phyloP scores from a whole-genome alignment of 805 yeast species.

The Ogataea pini region DNA sequence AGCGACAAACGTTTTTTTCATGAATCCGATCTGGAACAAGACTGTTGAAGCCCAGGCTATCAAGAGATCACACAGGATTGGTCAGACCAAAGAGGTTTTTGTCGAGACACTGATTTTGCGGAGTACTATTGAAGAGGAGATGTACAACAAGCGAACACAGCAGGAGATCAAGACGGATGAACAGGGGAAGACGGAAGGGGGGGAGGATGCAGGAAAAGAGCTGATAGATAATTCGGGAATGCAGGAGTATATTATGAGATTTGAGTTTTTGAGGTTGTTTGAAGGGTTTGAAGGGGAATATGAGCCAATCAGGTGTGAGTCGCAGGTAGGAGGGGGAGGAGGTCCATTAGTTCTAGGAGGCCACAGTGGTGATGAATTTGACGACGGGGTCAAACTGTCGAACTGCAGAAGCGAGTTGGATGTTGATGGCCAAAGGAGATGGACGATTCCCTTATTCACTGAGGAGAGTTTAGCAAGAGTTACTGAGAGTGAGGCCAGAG shows the following conservation, averaged over 20 bases:
- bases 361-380: constrained; percentile 16
- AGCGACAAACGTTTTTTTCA: constrained; percentile 68
- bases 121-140: constrained; percentile 68
- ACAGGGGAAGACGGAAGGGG: constrained; percentile 19
- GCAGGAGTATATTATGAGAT: constrained; percentile 53
- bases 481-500: constrained; percentile 25
- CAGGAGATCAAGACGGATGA: constrained; percentile 17
- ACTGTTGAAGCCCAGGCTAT: constrained; percentile 75
- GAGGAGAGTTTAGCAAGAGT: constrained; percentile 32
- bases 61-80: constrained; percentile 76
- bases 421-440: constrained; percentile 18
- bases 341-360: constrained; percentile 10
- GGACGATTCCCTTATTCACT: constrained; percentile 42
- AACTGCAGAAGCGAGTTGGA: constrained; percentile 19
- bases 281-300: constrained; percentile 38
- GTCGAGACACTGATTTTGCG: constrained; percentile 68
- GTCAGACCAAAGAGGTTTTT: constrained; percentile 60
- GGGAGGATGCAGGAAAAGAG: constrained; percentile 31
- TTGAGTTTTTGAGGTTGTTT: constrained; percentile 45
- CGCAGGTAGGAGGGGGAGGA: constrained; percentile 11
- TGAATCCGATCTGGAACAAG: constrained; percentile 72
- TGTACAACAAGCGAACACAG: constrained; percentile 44
- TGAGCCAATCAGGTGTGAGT: constrained; percentile 36
- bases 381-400: constrained; percentile 22
- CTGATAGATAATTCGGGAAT: constrained; percentile 62